phyloP scores from a whole-genome alignment of 305 asterid species.

The Ajuga reptans region DNA sequence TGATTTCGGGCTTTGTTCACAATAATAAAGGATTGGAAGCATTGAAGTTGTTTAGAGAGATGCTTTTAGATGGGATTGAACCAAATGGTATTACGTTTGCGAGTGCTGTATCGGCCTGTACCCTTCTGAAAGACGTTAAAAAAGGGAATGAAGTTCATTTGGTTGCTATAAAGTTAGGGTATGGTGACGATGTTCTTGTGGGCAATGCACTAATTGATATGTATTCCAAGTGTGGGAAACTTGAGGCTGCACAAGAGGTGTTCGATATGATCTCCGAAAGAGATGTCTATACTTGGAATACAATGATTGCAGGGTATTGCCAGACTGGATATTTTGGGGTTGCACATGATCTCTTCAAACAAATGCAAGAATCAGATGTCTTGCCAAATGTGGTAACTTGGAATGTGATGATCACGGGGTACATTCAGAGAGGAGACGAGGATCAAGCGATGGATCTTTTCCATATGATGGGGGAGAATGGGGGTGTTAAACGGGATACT shows the following conservation, averaged over 20 bases:
- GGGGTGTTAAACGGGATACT: constrained; percentile 48
- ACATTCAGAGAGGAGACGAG: constrained; percentile 66
- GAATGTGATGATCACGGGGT: constrained; percentile 72
- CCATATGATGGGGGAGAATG: constrained; percentile 56
- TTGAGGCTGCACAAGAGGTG: constrained; percentile 48
- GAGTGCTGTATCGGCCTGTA: constrained; percentile 56
- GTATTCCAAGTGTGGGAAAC: constrained; percentile 68
- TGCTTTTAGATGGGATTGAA: constrained; percentile 47
- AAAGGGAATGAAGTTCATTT: constrained; percentile 65
- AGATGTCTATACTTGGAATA: constrained; percentile 71
- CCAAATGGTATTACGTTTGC: constrained; percentile 62
- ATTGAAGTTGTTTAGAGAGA: constrained; percentile 39
- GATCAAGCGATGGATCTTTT: constrained; percentile 79
- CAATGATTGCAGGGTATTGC: constrained; percentile 72
- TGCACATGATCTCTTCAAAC: constrained; percentile 57
- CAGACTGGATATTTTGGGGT: constrained; percentile 64
- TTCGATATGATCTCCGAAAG: constrained; percentile 42
- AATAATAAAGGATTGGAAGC: constrained; percentile 46
- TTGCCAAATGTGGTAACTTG: constrained; percentile 60
- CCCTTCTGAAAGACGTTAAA: constrained; percentile 41
- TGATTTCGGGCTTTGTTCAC: constrained; percentile 59
- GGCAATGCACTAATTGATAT: constrained; percentile 66
- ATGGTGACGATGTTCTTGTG: constrained; percentile 46
- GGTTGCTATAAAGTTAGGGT: constrained; percentile 49
- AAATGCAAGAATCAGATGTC: constrained; percentile 47